phyloP scores from a whole-genome alignment of 1,284 basidiomycete genomes.

The Pholiota adiposa region DNA sequence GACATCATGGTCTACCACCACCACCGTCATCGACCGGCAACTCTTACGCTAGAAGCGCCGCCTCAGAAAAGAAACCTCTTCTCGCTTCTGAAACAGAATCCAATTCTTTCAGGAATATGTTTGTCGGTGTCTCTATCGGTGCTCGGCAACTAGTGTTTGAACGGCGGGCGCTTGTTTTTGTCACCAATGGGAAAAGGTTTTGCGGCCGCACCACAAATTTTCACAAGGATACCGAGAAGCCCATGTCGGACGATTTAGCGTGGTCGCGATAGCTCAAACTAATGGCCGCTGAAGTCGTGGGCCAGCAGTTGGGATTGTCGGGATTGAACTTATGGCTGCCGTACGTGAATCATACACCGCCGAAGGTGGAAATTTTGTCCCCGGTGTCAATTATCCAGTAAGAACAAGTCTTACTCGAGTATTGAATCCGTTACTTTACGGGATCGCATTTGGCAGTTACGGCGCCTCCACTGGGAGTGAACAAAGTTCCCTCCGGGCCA shows the following conservation, averaged over 20 bases:
- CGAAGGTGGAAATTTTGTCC: neutral
- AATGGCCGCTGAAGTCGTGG: neutral
- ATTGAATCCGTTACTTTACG: neutral
- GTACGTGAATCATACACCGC: neutral
- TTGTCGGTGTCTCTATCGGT: neutral
- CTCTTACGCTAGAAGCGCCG: too few species aligned
- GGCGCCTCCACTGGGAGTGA: neutral
- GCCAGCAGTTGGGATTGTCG: too few species aligned
- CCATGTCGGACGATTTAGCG: neutral
- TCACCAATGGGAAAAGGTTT: neutral
- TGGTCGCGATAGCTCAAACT: neutral
- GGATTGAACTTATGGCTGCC: neutral
- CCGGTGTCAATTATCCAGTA: neutral
- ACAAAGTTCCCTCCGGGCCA: neutral
- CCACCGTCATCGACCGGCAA: too few species aligned
- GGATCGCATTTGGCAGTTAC: neutral
- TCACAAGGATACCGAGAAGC: neutral
- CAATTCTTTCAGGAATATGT: neutral
- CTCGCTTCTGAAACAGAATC: neutral
- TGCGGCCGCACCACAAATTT: neutral
- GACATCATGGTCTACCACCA: neutral
- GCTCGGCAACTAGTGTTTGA: neutral
- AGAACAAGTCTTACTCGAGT: neutral
- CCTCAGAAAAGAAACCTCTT: too few species aligned
- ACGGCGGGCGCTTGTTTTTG: constrained; percentile 1